Evolutionary conservation across 2,329 filamentous ascomycete genomes (phyloP), one percentile per base, ranked within the genome.

Genomic region (Parastagonospora nodorum): DNA sequence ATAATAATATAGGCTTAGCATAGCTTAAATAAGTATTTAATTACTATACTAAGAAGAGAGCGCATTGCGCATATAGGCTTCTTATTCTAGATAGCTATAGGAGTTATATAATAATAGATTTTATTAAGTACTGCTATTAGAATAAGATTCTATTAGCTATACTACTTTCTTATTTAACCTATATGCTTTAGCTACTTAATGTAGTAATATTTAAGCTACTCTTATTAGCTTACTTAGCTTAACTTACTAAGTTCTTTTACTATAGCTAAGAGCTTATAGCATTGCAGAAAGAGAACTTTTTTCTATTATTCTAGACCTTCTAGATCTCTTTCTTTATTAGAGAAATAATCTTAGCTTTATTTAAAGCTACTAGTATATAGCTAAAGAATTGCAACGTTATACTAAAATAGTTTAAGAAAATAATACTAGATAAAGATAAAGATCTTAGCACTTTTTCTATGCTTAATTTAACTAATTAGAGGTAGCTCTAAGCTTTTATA

Each of bases 101-200:
- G 3, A 44, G 10, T 11, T 32, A 51, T 27, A 5, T 51, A 31
- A 48, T 31, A 4, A 41, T 32, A 15, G 28, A 42, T 24, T 55
- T 55, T 48, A 45, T 55, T 15, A 38, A 51, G 11, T 51, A 45
- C 27, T 55, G 45, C 24, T 8, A n/a, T n/a, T n/a, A n/a, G n/a
- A n/a, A n/a, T n/a, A n/a, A n/a, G n/a, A n/a, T n/a, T n/a, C n/a
- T n/a, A n/a, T 41, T 37, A 11, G 27, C 8, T 19, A 55, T 32
- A 32, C 12, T 24, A 55, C 48, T n/a, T 36, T 47, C 51, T 39
- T 44, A 50, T 39, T 44, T 15, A n/a, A 54, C 43, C n/a, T 27
- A 54, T 28, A 50, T 27, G 24, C 28, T 54, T 10, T 36, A 54
- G 36, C 47, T 33, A 31, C 36, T 50, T 28, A 19, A 54, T 28